Conservation (phyloP, 2,329 filamentous ascomycete genomes). For the Paecilomyces sp. region DNA sequence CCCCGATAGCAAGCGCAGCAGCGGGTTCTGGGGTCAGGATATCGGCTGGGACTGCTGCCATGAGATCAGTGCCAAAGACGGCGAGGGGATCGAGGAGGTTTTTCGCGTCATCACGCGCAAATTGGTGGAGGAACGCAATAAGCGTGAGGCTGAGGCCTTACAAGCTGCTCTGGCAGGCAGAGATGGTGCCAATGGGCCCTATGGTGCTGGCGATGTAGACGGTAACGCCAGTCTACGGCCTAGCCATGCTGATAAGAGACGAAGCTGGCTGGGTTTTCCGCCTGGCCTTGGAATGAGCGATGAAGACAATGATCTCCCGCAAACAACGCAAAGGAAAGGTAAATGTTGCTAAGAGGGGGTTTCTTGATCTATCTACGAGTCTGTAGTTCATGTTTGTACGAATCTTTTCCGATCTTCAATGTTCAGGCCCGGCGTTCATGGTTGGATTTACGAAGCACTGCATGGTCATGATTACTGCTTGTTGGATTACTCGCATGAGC, state of each 20-base stretch:
- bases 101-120: conserved; percentile 87
- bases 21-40: conserved; percentile 71
- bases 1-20: conserved; percentile 39
- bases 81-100: conserved; percentile 93
- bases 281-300: conserved; percentile 35
- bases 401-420: neutral
- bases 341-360: conserved; percentile 29
- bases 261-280: conserved; percentile 60
- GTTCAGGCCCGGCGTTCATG: neutral
- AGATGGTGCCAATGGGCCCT: conserved; percentile 34
- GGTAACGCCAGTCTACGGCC: conserved; percentile 54
- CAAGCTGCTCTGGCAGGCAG: conserved; percentile 38
- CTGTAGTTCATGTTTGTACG: neutral
- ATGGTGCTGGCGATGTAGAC: conserved; percentile 39
- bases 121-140: conserved; percentile 62
- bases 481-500: neutral
- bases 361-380: conserved; percentile 1
- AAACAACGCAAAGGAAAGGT: conserved; percentile 25
- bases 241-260: conserved; percentile 53
- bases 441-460: neutral
- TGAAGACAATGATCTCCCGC: conserved; percentile 21
- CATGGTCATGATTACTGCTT: neutral
- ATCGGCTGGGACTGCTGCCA: conserved; percentile 96
- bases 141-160: conserved; percentile 43
- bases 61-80: conserved; percentile 89